Evolutionary conservation across 371 early-diverging fungal species (phyloP), one percentile per base, ranked within the genome.

Genomic region (Agmasoma carcini): DNA sequence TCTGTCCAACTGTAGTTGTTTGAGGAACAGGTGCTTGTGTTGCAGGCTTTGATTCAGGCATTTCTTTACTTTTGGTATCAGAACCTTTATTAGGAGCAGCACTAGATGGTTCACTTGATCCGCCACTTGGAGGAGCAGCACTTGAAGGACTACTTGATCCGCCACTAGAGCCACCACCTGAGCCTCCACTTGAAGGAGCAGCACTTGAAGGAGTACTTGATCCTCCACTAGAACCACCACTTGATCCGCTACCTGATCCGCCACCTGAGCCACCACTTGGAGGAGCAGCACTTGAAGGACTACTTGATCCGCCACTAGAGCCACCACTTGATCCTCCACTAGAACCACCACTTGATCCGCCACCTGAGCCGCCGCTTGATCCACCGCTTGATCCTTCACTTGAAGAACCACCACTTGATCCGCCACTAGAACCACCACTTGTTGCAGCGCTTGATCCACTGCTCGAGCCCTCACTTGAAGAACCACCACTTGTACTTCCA

Each of bases 171-270:
- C 54, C 39, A 7, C 27, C 23, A 26, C 25, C 22, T 6, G 54
- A 17, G 6, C 19, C 54, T 26, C 37, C 54, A 26, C 4, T 30
- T 3, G 26, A 3, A 15, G 11, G 11, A 20, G 47, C n/a, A 31
- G n/a, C n/a, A n/a, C n/a, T n/a, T n/a, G n/a, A n/a, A n/a, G n/a
- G n/a, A n/a, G n/a, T n/a, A n/a, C n/a, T n/a, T n/a, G n/a, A n/a
- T n/a, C 57, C 57, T 15, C 57, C 57, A 25, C 26, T 23, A 55
- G 12, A 11, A n/a, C 12, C 11, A 7, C 26, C 49, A 5, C 38
- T 19, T 2, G 29, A 9, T 31, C 29, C 49, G n/a, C 57, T 22
- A 19, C 3, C 17, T 30, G 6, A 17, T 30, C 2, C 3, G 6
- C 27, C 12, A 12, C 25, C 25, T 14, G 40, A 14, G 4, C 22